Percentiles rank a stretch among this genome's conserved stretches.
phyloP scores from a whole-genome alignment of 2,329 filamentous ascomycete genomes.

The Claviceps maximensis region DNA sequence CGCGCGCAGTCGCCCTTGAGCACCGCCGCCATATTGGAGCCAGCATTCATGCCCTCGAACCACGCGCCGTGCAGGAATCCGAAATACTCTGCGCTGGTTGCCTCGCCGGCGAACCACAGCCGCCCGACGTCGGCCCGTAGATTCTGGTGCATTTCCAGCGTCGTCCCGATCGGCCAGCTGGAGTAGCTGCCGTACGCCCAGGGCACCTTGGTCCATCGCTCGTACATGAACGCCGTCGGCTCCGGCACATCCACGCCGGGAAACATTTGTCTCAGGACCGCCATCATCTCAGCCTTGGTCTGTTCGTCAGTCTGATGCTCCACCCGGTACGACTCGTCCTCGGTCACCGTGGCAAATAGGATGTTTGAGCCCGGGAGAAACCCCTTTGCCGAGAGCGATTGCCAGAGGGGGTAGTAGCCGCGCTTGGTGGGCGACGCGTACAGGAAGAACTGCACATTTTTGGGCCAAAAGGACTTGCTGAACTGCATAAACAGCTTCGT shows the following conservation, averaged over 20 bases:
- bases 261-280: constrained; percentile 48
- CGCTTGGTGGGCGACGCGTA: constrained; percentile 29
- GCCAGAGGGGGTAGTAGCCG: constrained; percentile 44
- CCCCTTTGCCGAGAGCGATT: constrained; percentile 43
- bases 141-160: constrained; percentile 53
- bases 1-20: constrained; percentile 10
- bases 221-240: constrained; percentile 47
- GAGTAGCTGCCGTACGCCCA: constrained; percentile 49
- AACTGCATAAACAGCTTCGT: constrained; percentile 64
- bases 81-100: constrained; percentile 48
- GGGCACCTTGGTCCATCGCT: constrained; percentile 20
- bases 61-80: constrained; percentile 53
- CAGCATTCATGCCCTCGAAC: constrained; percentile 40
- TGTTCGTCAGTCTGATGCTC: constrained; percentile 46
- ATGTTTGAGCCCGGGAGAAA: constrained; percentile 51
- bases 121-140: constrained; percentile 49
- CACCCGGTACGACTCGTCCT: constrained; percentile 39
- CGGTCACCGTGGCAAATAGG: constrained; percentile 50
- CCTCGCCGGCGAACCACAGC: constrained; percentile 54
- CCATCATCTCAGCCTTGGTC: constrained; percentile 43
- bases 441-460: constrained; percentile 29
- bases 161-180: constrained; percentile 53
- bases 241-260: constrained; percentile 42
- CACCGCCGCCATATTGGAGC: constrained; percentile 26
- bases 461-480: constrained; percentile 49